Evolutionary conservation across 352 stramenopile genomes (phyloP), one percentile per base, ranked within the genome.

Genomic region (Phytophthora nicotianae): DNA sequence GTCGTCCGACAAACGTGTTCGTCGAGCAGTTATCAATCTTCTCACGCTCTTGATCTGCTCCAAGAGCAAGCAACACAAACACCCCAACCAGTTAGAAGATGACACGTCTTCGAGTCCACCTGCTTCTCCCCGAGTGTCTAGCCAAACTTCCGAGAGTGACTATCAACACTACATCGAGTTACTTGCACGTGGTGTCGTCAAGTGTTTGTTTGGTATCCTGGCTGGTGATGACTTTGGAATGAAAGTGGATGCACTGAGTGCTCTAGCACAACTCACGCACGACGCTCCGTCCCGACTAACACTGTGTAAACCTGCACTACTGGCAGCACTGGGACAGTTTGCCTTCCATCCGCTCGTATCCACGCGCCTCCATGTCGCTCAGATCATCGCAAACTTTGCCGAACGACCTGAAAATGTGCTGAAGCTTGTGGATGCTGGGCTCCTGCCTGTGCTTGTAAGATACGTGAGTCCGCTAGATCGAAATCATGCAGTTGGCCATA

Each of bases 91-190:
- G 3, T 5, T 35, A 4, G 65, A 65, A 42, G 23, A 49, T 20
- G 32, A 52, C 1, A 5, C 5, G 9, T 6, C 14, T 37, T 16
- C 16, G 35, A 59, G 32, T 45, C 2, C 52, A 38, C 20, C 19
- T 14, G 42, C 16, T 24, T 13, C 48, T 21, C 9, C 47, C 1
- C 35, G 11, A 20, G 52, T 40, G 24, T 21, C 27, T 29, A 46
- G 45, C 24, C 37, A 61, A 35, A 9, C 45, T 29, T 51, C 51
- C 0, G 76, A 83, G 47, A 51, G 67, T 29, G 74, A 90, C 38
- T 88, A 88, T 49, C 79, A 83, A 58, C 79, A 87, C 51, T 89
- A 91, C 58, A 85, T 91, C 38, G 81, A 93, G 29, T 62, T 93
- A 1, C 61, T 91, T 5, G 81, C 83, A 0, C 74, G 82, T n/a